Percentiles rank a stretch among this genome's conserved stretches.
Conservation (phyloP, 2,329 filamentous ascomycete genomes). For the Arthrobotrys musiformis region DNA sequence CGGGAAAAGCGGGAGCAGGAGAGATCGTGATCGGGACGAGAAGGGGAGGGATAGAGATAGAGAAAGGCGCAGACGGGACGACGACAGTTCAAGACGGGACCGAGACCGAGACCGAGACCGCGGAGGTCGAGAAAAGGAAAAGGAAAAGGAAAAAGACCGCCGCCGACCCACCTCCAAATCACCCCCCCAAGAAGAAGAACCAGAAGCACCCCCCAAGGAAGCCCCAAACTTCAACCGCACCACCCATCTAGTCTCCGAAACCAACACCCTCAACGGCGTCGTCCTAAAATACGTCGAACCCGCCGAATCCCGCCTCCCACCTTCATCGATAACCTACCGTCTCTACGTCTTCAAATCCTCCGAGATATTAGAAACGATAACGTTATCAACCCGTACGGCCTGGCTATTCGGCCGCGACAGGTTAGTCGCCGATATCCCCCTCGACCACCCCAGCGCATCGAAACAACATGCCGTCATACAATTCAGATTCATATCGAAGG, state of each 20-base stretch:
- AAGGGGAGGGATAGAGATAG: constrained; percentile 62
- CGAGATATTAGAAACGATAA: constrained; percentile 81
- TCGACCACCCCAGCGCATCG: constrained; percentile 91
- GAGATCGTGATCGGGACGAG: constrained; percentile 59
- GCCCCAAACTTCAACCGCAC: constrained; percentile 87
- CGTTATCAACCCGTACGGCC: constrained; percentile 77
- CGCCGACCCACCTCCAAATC: constrained; percentile 5
- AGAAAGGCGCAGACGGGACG: constrained; percentile 61
- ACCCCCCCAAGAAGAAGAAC: constrained; percentile 56
- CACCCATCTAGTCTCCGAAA: constrained; percentile 85
- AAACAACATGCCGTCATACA: constrained; percentile 97
- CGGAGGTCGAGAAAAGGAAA: too few relatives aligned
- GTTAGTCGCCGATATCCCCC: constrained; percentile 80
- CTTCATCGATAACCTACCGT: constrained; percentile 81
- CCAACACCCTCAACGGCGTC: constrained; percentile 84
- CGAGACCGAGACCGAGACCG: constrained; percentile 54
- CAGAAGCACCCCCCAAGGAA: constrained; percentile 73
- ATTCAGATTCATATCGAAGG: constrained; percentile 84
- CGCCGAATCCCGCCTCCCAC: constrained; percentile 87
- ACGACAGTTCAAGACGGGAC: constrained; percentile 31
- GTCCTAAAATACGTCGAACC: constrained; percentile 97
- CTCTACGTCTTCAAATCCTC: constrained; percentile 90
- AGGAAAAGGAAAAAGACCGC: constrained; percentile 9
- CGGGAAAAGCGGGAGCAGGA: constrained; percentile 37
- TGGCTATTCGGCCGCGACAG: constrained; percentile 89